Evolutionary conservation across 345 rosid genomes (phyloP).

Genomic region (Eucalyptus rudis): DNA sequence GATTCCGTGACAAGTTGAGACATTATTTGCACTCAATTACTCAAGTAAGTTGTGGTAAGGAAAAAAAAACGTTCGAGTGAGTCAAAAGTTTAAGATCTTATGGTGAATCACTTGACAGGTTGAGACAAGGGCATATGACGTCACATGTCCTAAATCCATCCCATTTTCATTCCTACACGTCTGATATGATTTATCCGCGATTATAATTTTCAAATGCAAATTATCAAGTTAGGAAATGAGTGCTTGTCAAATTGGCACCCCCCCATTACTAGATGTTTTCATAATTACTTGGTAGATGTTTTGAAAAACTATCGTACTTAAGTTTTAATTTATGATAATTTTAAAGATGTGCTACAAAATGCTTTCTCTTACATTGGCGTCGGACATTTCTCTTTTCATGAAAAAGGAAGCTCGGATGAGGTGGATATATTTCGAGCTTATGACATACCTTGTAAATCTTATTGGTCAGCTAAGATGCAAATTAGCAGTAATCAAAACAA

Average conservation of each 20-base stretch:
- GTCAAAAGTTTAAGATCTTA: neutral
- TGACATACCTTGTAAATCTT: neutral
- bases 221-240: no score
- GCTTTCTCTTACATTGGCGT: neutral
- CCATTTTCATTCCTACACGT: neutral
- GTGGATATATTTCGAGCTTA: neutral
- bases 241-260: no score
- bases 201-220: neutral
- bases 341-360: neutral
- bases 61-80: fast-evolving
- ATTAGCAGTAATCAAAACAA: neutral
- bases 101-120: neutral
- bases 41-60: fast-evolving
- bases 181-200: fast-evolving
- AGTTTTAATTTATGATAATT: neutral
- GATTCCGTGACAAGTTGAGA: no score
- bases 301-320: neutral
- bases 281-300: no score
- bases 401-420: neutral
- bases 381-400: neutral
- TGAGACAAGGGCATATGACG: neutral
- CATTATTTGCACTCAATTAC: no score
- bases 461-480: neutral
- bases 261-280: no score
- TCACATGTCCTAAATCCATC: neutral